Base-by-base conservation (phyloP, 192 early-diverging fungal species). In the Radiomyces spectabilis region DNA sequence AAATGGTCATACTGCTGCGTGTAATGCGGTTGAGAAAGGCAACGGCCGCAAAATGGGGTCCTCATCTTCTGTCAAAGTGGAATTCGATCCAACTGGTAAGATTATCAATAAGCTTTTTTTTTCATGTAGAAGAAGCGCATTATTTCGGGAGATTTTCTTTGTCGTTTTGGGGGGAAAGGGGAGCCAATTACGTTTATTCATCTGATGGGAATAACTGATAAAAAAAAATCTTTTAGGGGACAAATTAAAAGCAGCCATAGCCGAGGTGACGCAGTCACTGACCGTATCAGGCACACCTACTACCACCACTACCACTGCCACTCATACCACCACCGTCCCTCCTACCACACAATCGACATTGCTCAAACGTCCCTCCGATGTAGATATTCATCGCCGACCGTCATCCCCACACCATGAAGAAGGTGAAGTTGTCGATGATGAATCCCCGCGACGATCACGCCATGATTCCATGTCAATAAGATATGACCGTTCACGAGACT, bases 21-120 rank as follows among this genome's bases (percentile, higher is more conserved):
- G 69, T 34, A 60, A 60, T 13, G 76, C 78, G 8, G 76, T 75
- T 6, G 71, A 75, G 12, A 73, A 69, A 3, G 60, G 71, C 18
- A 77, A 78, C 51, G 71, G 73, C 4, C 57, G 72, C 21, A 47
- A 75, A 33, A 67, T 78, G 44, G 58, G 33, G 10, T 18, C 35
- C 37, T 15, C 38, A 4, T 34, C 34, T 26, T 24, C 38, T 15
- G 58, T 73, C 19, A 73, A 65, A 39, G 51, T 73, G 6, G 57
- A 69, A 47, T 61, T 70, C 35, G 71, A 73, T 44, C 34, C 45
- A 5, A 51, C 66, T 51, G 68, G 71, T 64, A 51, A 37, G 47
- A 25, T 27, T 19, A 53, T 35, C 16, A 29, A 4, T 10, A 30
- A 29, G 4, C 6, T 25, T 24, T 25, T 12, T 10, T 10, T n/a